Evolutionary conservation across 2,329 filamentous ascomycete genomes (phyloP).

Genomic region (Blastomyces percursus): DNA sequence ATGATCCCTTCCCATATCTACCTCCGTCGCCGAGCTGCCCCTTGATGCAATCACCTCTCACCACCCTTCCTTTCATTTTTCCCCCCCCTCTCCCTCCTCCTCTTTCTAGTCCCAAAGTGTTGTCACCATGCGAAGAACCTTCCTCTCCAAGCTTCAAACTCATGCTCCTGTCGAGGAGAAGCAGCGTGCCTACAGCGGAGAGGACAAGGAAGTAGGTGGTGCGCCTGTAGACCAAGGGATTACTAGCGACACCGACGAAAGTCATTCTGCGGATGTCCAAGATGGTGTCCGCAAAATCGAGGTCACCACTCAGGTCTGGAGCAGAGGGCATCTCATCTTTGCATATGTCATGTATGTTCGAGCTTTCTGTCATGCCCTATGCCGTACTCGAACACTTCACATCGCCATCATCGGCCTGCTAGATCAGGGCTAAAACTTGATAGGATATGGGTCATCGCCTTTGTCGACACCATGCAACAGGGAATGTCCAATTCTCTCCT

Average conservation of each 20-base stretch:
- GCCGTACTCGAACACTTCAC: neutral
- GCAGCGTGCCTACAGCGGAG: slow-evolving; percentile 12
- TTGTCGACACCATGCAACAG: slow-evolving; percentile 26
- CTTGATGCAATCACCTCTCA: neutral
- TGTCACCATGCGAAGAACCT: neutral
- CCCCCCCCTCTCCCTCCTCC: too few relatives aligned
- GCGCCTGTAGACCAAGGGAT: neutral
- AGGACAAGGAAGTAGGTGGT: slow-evolving; percentile 5
- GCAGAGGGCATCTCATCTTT: slow-evolving; percentile 24
- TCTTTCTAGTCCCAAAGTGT: neutral
- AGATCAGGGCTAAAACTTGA: neutral
- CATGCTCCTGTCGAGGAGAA: neutral
- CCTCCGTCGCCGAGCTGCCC: too few relatives aligned
- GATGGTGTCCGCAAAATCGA: slow-evolving; percentile 33
- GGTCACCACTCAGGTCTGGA: slow-evolving; percentile 33
- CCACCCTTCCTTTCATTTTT: neutral
- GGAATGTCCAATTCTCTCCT: slow-evolving; percentile 29
- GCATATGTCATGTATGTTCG: slow-evolving; percentile 23
- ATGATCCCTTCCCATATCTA: too few relatives aligned
- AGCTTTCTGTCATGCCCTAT: neutral
- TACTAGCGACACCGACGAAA: slow-evolving; percentile 6
- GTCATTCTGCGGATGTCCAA: slow-evolving; percentile 9
- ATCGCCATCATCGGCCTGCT: neutral
- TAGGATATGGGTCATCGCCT: slow-evolving; percentile 31
- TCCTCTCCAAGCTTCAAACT: neutral